phyloP scores from a whole-genome alignment of 2,329 filamentous ascomycete species.

The Paramyrothecium sp. region DNA sequence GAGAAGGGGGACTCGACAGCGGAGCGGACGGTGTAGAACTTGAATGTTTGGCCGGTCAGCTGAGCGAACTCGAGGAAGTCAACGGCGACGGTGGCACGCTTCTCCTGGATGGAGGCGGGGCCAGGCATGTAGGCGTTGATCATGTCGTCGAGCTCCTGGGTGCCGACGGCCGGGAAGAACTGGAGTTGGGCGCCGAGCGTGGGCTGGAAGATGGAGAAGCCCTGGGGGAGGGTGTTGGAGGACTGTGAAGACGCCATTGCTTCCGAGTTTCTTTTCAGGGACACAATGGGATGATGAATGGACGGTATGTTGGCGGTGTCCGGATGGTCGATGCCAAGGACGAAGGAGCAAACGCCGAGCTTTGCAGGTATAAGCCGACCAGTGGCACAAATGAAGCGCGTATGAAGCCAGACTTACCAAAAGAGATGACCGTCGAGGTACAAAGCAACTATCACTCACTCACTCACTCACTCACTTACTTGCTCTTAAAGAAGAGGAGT shows the following conservation, averaged over 20 bases:
- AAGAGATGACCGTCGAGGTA: neutral
- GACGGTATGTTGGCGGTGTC: neutral
- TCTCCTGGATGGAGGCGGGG: conserved; percentile 52
- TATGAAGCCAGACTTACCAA: neutral
- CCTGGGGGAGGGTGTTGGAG: conserved; percentile 32
- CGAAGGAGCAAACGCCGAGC: neutral
- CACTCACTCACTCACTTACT: too few relatives aligned
- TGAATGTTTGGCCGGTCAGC: conserved; percentile 56
- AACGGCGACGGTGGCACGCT: conserved; percentile 55
- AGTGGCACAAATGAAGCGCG: neutral
- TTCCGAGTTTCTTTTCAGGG: conserved; percentile 1
- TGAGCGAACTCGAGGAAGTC: conserved; percentile 57
- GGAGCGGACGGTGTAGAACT: conserved; percentile 55
- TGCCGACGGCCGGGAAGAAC: conserved; percentile 65
- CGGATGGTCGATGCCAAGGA: neutral
- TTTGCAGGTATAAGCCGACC: neutral
- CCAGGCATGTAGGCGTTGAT: conserved; percentile 58
- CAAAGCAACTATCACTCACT: neutral
- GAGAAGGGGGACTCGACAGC: conserved; percentile 44
- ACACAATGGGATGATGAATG: neutral
- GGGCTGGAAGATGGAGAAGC: conserved; percentile 61
- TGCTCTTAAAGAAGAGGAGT: neutral
- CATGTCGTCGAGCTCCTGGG: conserved; percentile 59
- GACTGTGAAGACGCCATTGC: conserved; percentile 23
- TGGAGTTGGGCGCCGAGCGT: conserved; percentile 56